Evolutionary conservation across 2,329 filamentous ascomycete species (phyloP).

Genomic region (Penicillium verrucosum): DNA sequence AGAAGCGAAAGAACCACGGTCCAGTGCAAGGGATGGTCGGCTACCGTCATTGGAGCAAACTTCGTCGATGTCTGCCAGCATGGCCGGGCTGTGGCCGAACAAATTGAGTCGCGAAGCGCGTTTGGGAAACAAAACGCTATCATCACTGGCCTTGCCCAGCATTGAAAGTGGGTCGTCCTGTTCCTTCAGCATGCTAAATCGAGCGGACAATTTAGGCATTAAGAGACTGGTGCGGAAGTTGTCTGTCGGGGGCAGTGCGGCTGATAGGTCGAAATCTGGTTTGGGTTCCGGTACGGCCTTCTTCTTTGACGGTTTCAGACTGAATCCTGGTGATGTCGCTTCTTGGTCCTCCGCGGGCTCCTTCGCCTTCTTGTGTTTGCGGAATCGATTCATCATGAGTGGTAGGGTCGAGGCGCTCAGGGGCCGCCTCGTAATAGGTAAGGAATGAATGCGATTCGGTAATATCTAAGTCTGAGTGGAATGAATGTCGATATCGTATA

Average conservation of each 20-base stretch:
- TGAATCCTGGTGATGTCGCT: constrained; percentile 42
- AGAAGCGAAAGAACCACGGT: constrained; percentile 63
- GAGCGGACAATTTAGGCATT: constrained; percentile 90
- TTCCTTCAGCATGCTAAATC: constrained; percentile 95
- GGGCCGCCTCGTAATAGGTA: not conserved
- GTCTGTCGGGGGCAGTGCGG: constrained; percentile 74
- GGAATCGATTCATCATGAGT: constrained; percentile 41
- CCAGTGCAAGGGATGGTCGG: constrained; percentile 57
- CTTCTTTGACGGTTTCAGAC: constrained; percentile 48
- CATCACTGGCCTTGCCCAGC: constrained; percentile 90
- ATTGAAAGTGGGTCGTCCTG: constrained; percentile 88
- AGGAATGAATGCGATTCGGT: not conserved
- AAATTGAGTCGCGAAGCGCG: constrained; percentile 74
- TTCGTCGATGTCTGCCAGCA: constrained; percentile 82
- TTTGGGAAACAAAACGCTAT: constrained; percentile 83
- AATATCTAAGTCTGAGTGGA: not conserved
- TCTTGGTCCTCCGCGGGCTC: constrained; percentile 25
- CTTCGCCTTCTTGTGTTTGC: constrained; percentile 41
- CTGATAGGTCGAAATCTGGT: constrained; percentile 73
- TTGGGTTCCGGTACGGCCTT: constrained; percentile 50
- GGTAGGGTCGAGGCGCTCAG: not conserved
- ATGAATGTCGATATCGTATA: constrained; percentile 3
- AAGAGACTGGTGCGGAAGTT: constrained; percentile 93
- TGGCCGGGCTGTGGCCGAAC: constrained; percentile 60
- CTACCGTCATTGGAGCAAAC: constrained; percentile 71